phyloP scores from a whole-genome alignment of 257 asterid genomes.

The Solanum rostratum region DNA sequence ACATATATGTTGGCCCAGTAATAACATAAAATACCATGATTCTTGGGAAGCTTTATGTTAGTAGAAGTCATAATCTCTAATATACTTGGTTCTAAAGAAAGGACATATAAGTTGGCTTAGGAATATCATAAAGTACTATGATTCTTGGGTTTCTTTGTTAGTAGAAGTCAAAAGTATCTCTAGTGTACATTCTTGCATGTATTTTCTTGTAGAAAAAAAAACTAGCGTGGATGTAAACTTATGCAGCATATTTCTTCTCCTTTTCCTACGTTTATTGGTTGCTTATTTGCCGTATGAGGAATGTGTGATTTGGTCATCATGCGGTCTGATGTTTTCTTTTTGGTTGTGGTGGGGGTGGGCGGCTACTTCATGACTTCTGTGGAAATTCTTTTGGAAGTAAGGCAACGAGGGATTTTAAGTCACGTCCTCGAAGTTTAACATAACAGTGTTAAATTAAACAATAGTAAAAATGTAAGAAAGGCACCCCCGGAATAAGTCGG shows the following conservation, averaged over 20 bases:
- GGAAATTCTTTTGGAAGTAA: background rate
- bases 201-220: background rate
- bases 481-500: too few relatives aligned
- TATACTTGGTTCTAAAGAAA: background rate
- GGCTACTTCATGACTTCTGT: background rate
- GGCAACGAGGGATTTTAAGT: background rate
- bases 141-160: background rate
- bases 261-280: background rate
- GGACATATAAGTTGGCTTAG: background rate
- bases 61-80: background rate
- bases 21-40: background rate
- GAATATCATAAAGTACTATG: background rate
- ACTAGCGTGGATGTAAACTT: background rate
- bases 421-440: background rate
- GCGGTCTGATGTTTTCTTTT: background rate
- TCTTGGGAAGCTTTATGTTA: background rate
- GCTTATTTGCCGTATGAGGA: background rate
- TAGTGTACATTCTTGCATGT: background rate
- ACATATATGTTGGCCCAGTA: background rate
- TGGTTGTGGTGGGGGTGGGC: too few relatives aligned
- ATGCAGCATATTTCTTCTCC: background rate
- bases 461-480: too few relatives aligned
- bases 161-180: background rate
- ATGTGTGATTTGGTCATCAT: background rate
- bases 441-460: too few relatives aligned